Evolutionary conservation across 805 yeast species (phyloP).

Genomic region (Priceomyces medius): DNA sequence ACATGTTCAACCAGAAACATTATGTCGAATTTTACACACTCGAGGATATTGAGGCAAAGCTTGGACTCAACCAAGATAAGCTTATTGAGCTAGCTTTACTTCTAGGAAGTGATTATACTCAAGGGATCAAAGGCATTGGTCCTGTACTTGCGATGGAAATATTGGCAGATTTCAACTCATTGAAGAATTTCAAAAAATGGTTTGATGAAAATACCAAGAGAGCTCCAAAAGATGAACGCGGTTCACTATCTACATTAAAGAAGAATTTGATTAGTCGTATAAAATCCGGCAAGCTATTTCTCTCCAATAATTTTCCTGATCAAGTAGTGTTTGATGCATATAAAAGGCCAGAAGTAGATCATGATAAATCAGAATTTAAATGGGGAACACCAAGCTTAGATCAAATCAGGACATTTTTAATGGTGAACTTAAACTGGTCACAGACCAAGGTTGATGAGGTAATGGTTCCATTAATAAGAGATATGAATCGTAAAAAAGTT

Average conservation of each 20-base stretch:
- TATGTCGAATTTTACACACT: conserved; percentile 82
- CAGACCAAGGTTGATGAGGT: conserved; percentile 76
- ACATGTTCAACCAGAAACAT: conserved; percentile 90
- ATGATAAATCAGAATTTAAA: conserved; percentile 68
- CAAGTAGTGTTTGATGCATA: conserved; percentile 70
- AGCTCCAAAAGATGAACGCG: conserved; percentile 34
- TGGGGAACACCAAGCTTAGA: conserved; percentile 94
- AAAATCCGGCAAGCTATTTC: conserved; percentile 48
- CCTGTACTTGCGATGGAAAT: conserved; percentile 92
- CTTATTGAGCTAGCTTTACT: conserved; percentile 80
- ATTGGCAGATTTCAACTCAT: conserved; percentile 71
- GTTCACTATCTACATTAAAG: conserved; percentile 47
- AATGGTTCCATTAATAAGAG: conserved; percentile 79
- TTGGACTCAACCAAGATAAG: conserved; percentile 62
- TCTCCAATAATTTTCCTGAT: conserved; percentile 72
- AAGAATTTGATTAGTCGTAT: conserved; percentile 59
- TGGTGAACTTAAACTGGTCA: conserved; percentile 76
- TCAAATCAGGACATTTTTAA: conserved; percentile 66
- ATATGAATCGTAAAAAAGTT: conserved; percentile 62
- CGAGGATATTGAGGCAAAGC: conserved; percentile 54
- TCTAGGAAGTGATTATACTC: conserved; percentile 93
- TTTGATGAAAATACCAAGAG: conserved; percentile 51
- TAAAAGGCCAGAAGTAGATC: conserved; percentile 76
- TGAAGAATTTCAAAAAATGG: conserved; percentile 48
- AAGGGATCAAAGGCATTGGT: conserved; percentile 90